These are phyloP conservation scores for Agrostemma githago DNA, from an alignment of 148 eudicot genomes.

Conservation along the genomic window DNA sequence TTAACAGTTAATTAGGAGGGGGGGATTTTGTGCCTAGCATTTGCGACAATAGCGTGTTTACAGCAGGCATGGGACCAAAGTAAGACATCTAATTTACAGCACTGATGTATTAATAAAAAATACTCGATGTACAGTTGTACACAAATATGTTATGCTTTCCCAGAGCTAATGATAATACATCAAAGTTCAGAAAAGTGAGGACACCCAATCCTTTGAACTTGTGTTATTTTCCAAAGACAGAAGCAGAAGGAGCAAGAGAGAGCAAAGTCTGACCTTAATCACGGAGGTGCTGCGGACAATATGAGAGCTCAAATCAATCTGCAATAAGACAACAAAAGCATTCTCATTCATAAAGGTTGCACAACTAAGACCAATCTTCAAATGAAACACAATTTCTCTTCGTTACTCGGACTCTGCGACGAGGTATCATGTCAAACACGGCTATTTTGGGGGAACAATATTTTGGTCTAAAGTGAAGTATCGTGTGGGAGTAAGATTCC, in stretches of 20 bases:
- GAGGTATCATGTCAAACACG: not conserved
- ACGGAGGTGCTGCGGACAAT: constrained; percentile 56
- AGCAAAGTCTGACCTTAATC: constrained; percentile 47
- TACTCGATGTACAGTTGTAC: not conserved
- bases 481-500: no score
- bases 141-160: not conserved
- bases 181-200: not conserved
- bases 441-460: no score
- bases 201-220: not conserved
- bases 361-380: not conserved
- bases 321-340: constrained; percentile 30
- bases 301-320: constrained; percentile 87
- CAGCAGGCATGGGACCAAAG: not conserved
- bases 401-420: no score
- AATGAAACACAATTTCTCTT: not conserved
- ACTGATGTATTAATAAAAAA: not conserved
- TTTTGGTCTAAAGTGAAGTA: no score
- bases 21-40: not conserved
- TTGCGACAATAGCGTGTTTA: not conserved
- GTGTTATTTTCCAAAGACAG: not conserved
- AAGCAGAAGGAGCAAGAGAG: not conserved
- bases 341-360: constrained; percentile 10
- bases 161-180: not conserved
- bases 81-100: not conserved
- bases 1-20: no score